Conservation (phyloP, 2,329 filamentous ascomycete genomes). For the Metarhizium guizhouense region DNA sequence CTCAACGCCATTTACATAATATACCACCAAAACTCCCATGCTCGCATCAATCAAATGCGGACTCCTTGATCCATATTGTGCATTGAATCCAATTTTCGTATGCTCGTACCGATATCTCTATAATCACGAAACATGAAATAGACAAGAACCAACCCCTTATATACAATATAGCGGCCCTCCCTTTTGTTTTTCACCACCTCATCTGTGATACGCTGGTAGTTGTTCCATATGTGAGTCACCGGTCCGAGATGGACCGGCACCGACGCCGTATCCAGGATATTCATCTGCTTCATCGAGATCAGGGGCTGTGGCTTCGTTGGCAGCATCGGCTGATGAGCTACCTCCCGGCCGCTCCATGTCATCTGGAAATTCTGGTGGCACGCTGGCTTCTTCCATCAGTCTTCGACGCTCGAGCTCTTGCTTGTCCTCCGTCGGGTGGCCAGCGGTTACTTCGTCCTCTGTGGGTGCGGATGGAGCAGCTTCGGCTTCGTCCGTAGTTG, state of each 20-base stretch:
- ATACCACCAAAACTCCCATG: not conserved
- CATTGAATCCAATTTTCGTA: not conserved
- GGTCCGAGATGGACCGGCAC: constrained; percentile 14
- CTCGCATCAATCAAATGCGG: not conserved
- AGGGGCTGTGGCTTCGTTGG: constrained; percentile 44
- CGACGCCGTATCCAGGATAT: constrained; percentile 17
- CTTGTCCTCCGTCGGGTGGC: constrained; percentile 55
- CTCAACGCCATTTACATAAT: not conserved
- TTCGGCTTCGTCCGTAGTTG: constrained; percentile 12
- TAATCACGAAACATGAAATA: not conserved
- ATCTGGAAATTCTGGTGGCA: constrained; percentile 49
- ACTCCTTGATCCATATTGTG: not conserved
- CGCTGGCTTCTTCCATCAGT: constrained; percentile 55
- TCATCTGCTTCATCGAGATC: constrained; percentile 46
- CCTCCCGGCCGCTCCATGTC: constrained; percentile 34
- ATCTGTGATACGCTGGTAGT: constrained; percentile 31
- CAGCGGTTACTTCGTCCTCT: constrained; percentile 31
- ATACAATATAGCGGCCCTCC: not conserved
- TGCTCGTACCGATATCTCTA: not conserved
- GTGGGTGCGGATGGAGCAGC: constrained; percentile 32
- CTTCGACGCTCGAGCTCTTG: constrained; percentile 63
- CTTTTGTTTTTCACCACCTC: constrained; percentile 6
- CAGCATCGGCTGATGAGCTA: constrained; percentile 18
- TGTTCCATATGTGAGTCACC: constrained; percentile 18
- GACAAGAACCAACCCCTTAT: not conserved